Evolutionary conservation across 192 early-diverging fungal genomes (phyloP).

Genomic region (Coemansia reversa): DNA sequence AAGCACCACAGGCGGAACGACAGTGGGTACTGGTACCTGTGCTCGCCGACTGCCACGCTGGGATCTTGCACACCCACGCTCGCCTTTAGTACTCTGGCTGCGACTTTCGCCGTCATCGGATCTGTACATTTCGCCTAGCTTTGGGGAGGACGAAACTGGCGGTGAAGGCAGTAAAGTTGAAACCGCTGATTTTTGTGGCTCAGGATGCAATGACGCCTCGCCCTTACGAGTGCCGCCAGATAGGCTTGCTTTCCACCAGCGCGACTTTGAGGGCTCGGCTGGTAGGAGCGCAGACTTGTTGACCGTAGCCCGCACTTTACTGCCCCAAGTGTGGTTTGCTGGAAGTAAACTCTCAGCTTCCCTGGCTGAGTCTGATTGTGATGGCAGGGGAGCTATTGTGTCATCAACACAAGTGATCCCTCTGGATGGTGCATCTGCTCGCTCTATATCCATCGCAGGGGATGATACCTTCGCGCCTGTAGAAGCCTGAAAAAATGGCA

Average conservation of each 20-base stretch:
- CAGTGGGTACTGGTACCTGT: conserved; percentile 39
- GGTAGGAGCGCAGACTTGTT: not conserved
- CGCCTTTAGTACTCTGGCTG: not conserved
- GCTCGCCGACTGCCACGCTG: conserved; percentile 20
- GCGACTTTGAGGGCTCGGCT: conserved; percentile 18
- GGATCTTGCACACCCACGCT: conserved; percentile 4
- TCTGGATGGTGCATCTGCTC: not conserved
- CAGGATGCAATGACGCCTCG: not conserved
- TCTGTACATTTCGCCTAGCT: not conserved
- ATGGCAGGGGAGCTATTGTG: not conserved
- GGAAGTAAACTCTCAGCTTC: not conserved
- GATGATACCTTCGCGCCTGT: not conserved
- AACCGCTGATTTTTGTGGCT: not conserved
- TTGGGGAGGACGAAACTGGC: not conserved
- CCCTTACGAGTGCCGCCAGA: conserved; percentile 10
- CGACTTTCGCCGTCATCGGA: conserved; percentile 11
- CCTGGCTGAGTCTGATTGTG: not conserved
- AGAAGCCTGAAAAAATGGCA: not conserved
- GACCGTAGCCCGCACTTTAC: conserved; percentile 6
- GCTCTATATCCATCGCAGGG: not conserved
- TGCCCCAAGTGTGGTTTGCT: conserved; percentile 21
- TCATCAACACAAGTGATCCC: not conserved
- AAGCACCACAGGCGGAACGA: conserved; percentile 38
- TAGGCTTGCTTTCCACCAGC: conserved; percentile 48
- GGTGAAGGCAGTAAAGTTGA: not conserved